Evolutionary conservation across 192 early-diverging fungal species (phyloP), one percentile per base, ranked within the genome.

Genomic region (Thamnidium elegans): DNA sequence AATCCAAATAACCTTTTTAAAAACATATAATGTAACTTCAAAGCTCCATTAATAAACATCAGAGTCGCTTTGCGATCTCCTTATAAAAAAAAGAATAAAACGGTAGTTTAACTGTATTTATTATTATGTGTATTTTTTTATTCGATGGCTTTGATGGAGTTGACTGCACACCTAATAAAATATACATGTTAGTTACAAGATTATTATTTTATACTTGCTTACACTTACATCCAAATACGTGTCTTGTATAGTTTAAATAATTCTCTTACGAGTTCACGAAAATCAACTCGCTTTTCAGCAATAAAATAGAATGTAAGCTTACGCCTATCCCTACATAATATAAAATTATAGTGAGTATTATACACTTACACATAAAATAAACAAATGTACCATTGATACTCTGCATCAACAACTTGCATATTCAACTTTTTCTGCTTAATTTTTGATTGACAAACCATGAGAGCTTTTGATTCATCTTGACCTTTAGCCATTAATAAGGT

Each of bases 191-290:
- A n/a, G n/a, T n/a, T n/a, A n/a, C n/a, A n/a, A n/a, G n/a, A n/a
- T n/a, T n/a, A n/a, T n/a, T n/a, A n/a, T n/a, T n/a, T n/a, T n/a
- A n/a, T n/a, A n/a, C n/a, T n/a, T n/a, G n/a, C n/a, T n/a, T n/a
- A n/a, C n/a, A 70, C 74, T 51, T 70, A 91, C 93, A 98, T 94
- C 97, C 95, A 99, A 66, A 99, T 96, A 46, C 97, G 88, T 19
- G 97, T 97, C 77, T 99, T 99, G 79, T 96, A 97, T 46, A 93
- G 89, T 74, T 96, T 96, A 79, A 97, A 99, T 50, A 97, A 80
- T 46, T 97, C 95, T 39, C 95, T 86, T 61, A 97, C 95, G 55
- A 97, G 82, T 75, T 97, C 95, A 48, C 94, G 87, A 76, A 97
- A 99, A 76, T 97, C 95, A 58, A 99, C 93, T 39, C 95, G 87